Percentiles rank a stretch among this genome's conserved stretches.
These are phyloP conservation scores for Diaporthe citrichinensis DNA, from an alignment of 2,329 filamentous ascomycete genomes.

Conservation along the genomic window DNA sequence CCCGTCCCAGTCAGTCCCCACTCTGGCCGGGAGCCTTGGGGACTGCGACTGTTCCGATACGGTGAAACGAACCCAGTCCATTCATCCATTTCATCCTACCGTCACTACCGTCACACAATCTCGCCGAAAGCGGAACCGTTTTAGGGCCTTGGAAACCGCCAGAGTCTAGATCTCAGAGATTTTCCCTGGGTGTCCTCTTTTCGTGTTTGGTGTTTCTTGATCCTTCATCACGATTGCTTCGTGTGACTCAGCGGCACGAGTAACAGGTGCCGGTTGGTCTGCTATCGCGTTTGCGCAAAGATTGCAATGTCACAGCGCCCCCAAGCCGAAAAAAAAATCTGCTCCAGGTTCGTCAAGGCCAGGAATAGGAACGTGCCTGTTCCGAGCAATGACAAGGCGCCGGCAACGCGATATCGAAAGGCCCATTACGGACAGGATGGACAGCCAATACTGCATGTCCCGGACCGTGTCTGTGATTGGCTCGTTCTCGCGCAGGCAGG, in stretches of 20 bases:
- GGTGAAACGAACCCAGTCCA: constrained; percentile 24
- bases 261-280: constrained; percentile 1
- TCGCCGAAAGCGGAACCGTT: constrained; percentile 35
- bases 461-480: constrained; percentile 19
- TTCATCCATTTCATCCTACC: constrained; percentile 10
- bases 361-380: constrained; percentile 24
- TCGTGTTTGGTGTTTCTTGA: constrained; percentile 3
- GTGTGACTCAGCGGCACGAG: constrained; percentile 18
- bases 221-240: constrained; percentile 26
- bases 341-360: background rate
- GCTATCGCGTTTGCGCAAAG: constrained; percentile 29
- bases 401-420: constrained; percentile 14
- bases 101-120: constrained; percentile 30
- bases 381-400: constrained; percentile 8
- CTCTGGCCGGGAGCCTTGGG: constrained; percentile 6
- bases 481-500: background rate
- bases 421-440: background rate
- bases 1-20: background rate
- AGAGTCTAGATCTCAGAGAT: constrained; percentile 33
- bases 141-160: constrained; percentile 1
- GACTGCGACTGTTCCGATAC: constrained; percentile 29
- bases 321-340: constrained; percentile 1
- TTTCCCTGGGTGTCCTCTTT: constrained; percentile 4
- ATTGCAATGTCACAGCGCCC: constrained; percentile 27
- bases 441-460: constrained; percentile 19